phyloP scores from a whole-genome alignment of 208 protist species.

The Trypanosoma brucei region DNA sequence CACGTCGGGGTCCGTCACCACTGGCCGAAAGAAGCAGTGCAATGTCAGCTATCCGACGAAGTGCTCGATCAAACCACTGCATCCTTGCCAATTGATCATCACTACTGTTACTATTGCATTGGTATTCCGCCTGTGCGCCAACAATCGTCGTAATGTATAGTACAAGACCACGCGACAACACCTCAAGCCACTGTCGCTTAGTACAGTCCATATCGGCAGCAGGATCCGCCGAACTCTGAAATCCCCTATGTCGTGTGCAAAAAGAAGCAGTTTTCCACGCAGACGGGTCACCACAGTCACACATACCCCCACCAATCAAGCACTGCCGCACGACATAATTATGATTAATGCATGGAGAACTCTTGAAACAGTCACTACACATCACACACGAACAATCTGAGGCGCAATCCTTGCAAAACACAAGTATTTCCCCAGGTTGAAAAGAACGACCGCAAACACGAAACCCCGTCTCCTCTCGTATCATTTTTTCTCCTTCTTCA shows the following conservation, averaged over 20 bases:
- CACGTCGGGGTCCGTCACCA: constrained; percentile 8
- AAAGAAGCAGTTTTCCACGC: constrained; percentile 72
- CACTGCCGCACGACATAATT: constrained; percentile 58
- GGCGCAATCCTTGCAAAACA: constrained; percentile 86
- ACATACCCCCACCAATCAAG: constrained; percentile 73
- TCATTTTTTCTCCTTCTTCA: constrained; percentile 13
- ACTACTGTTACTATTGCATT: neutral
- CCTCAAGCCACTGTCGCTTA: constrained; percentile 38
- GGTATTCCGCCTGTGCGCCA: constrained; percentile 18
- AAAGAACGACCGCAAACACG: constrained; percentile 49
- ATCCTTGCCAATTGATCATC: neutral
- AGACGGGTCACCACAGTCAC: constrained; percentile 92
- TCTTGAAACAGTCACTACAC: constrained; percentile 89
- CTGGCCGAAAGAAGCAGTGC: constrained; percentile 2
- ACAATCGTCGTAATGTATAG: constrained; percentile 37
- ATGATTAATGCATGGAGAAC: constrained; percentile 76
- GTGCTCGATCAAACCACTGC: constrained; percentile 16
- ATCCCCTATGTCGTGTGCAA: constrained; percentile 49
- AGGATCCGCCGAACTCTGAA: constrained; percentile 26
- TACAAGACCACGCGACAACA: constrained; percentile 36
- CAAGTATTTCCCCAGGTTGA: constrained; percentile 51
- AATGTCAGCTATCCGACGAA: constrained; percentile 6
- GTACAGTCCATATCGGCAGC: constrained; percentile 15
- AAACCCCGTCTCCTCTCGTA: neutral
- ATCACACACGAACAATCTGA: constrained; percentile 85